Base-by-base conservation (phyloP, 2,329 filamentous ascomycete species). In the Neonectria hederae region DNA sequence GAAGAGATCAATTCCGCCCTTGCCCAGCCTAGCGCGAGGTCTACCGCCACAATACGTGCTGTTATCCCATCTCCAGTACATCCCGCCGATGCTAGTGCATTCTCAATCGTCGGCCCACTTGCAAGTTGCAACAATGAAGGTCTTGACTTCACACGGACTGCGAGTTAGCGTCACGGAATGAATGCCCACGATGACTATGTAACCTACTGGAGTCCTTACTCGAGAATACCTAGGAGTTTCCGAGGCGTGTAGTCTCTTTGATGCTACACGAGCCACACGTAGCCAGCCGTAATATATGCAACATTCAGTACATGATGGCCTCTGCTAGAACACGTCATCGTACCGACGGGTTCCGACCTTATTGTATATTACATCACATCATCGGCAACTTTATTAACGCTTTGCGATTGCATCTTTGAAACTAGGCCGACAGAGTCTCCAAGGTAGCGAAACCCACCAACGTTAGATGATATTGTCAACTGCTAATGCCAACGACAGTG, bases 1-100 rank as follows among this genome's bases (percentile, higher is more conserved):
- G 42, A 38, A 40, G 48, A 58, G 51, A 56, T 45, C 38, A 65
- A 69, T 68, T 59, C 63, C 59, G 52, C 59, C 51, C 59, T 49
- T 35, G 19, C 5, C 35, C 43, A 54, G 56, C 22, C 51, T 62
- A 66, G 49, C 52, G 48, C 42, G 54, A 61, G 52, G 21, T 62
- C 54, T 51, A 46, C 65, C 53, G 61, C 66, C 63, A 66, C 54
- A 56, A 58, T 62, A 22, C 43, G 22, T 35, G 22, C 28, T 22
- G 21, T 22, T 22, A 24, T 61, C 53, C 28, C 52, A 58, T 21
- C 49, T 55, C 26, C 35, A 59, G 51, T 30, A 48, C 59, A 51
- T 55, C 49, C 30, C 32, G 53, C 30, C 49, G 46, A 32, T 28
- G 46, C 54, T 54, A 56, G 52, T 58, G 55, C 46, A 10, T 26